Evolutionary conservation across 371 early-diverging fungal genomes (phyloP), one percentile per base, ranked within the genome.

Genomic region (Furculomyces boomerangus): DNA sequence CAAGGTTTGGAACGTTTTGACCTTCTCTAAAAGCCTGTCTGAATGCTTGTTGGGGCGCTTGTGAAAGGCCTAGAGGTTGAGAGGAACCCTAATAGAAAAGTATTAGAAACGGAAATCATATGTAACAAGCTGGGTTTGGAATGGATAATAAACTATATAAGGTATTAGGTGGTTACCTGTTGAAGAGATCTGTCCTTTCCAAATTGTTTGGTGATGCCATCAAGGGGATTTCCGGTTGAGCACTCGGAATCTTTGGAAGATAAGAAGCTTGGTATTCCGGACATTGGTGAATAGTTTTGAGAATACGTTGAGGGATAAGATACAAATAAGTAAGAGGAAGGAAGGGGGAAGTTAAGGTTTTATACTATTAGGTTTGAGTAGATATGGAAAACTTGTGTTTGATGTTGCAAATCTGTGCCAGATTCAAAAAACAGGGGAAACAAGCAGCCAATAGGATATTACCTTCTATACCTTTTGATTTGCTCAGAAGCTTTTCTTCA

Each of bases 201-300:
- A 58, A 86, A 79, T 59, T 79, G 84, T 64, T 88, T 87, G 75
- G 79, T 75, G 55, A 88, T 72, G 3, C 78, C 75, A 14, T 67
- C 67, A 76, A 86, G 76, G 28, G 85, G 77, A 55, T 85, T 88
- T 39, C 71, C 75, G 18, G 83, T 82, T 3, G 84, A 84, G 61
- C 88, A 88, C 51, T 87, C 88, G 41, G 84, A 79, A 46, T 73
- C 79, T n/a, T n/a, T n/a, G 35, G 63, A 67, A 14, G 74, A 65
- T 58, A 74, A 71, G 20, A 81, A 57, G 50, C 71, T 68, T 46
- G 72, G 60, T 47, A 72, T 61, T 35, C 70, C 70, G 1, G 66
- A 66, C 71, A 70, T 70, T 61, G 25, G 18, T 45, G 8, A 24
- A 45, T 13, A 10, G 10, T n/a, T 45, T 8, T 8, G 8, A 24